A percentile compares a stretch with the other conserved stretches of the same genome.
Conservation (phyloP, 2,329 filamentous ascomycete species). For the Penicillium concentricum region DNA sequence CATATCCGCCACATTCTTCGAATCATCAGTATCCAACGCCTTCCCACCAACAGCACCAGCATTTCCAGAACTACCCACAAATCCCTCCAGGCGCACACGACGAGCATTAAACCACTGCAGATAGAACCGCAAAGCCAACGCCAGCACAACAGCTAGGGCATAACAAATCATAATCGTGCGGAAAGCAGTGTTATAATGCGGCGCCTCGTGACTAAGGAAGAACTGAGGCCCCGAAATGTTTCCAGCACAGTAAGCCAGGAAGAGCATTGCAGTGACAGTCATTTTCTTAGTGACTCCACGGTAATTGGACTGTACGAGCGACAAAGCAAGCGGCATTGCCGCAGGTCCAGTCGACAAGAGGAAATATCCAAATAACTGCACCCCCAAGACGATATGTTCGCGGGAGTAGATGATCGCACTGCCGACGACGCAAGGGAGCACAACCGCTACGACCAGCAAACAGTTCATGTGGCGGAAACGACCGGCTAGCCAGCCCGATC, state of each 20-base stretch:
- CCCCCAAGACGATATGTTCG: slow-evolving; percentile 35
- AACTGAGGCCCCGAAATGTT: slow-evolving; percentile 59
- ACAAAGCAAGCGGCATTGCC: slow-evolving; percentile 56
- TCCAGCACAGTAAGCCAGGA: slow-evolving; percentile 56
- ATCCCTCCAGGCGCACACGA: slow-evolving; percentile 42
- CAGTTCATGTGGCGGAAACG: slow-evolving; percentile 54
- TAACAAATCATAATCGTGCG: slow-evolving; percentile 59
- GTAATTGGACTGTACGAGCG: slow-evolving; percentile 57
- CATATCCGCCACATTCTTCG: slow-evolving; percentile 36
- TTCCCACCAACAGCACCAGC: slow-evolving; percentile 45
- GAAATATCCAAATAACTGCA: slow-evolving; percentile 59
- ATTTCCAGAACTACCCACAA: slow-evolving; percentile 20
- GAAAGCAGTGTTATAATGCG: slow-evolving; percentile 56
- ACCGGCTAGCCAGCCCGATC: slow-evolving; percentile 53
- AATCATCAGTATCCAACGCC: slow-evolving; percentile 42
- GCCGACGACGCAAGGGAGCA: slow-evolving; percentile 54
- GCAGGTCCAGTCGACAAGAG: slow-evolving; percentile 55
- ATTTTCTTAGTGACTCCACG: slow-evolving; percentile 61
- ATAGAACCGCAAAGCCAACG: slow-evolving; percentile 49
- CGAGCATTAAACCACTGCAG: slow-evolving; percentile 48
- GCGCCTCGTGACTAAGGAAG: slow-evolving; percentile 52
- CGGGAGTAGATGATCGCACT: slow-evolving; percentile 55
- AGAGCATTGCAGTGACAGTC: slow-evolving; percentile 57
- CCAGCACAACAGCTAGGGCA: slow-evolving; percentile 49
- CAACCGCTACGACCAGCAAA: slow-evolving; percentile 51